Percentiles rank a stretch among this genome's conserved stretches.
Evolutionary conservation across 2,329 filamentous ascomycete genomes (phyloP).

Genomic region (Cercospora nicotianae): DNA sequence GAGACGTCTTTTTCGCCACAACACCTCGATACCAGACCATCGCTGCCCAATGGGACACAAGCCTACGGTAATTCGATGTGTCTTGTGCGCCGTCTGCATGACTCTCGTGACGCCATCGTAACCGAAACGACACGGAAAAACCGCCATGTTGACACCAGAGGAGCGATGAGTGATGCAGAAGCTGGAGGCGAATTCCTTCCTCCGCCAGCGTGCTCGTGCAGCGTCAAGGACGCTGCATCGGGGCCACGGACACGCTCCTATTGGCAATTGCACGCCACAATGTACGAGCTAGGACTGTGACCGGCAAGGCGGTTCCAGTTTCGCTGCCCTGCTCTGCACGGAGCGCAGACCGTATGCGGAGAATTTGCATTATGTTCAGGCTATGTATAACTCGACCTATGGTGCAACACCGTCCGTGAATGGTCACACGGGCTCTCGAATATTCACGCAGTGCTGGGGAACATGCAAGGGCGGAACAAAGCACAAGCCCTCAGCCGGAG

Average conservation of each 20-base stretch:
- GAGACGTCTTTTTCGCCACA: background rate
- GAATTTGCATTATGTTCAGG: background rate
- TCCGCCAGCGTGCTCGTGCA: background rate
- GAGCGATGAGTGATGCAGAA: background rate
- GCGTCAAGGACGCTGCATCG: background rate
- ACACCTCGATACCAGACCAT: background rate
- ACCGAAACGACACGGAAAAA: background rate
- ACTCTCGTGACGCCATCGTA: background rate
- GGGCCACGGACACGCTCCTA: background rate
- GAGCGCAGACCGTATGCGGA: background rate
- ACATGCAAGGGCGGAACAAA: background rate
- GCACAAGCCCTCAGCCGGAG: background rate
- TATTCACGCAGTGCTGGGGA: background rate
- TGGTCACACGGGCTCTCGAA: background rate
- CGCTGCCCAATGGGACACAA: background rate
- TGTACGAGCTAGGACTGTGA: background rate
- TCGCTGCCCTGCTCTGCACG: background rate
- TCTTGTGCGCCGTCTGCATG: background rate
- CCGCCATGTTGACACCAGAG: background rate
- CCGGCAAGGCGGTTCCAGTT: background rate
- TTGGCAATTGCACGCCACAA: background rate
- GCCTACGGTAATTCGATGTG: background rate
- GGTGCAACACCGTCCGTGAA: background rate
- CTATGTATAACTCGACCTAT: background rate
- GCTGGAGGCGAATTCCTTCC: background rate